Percentiles rank a stretch among this genome's conserved stretches.
These are phyloP conservation scores for Acanthamoeba polyphaga DNA, from an alignment of 208 protist genomes.

Conservation along the genomic window DNA sequence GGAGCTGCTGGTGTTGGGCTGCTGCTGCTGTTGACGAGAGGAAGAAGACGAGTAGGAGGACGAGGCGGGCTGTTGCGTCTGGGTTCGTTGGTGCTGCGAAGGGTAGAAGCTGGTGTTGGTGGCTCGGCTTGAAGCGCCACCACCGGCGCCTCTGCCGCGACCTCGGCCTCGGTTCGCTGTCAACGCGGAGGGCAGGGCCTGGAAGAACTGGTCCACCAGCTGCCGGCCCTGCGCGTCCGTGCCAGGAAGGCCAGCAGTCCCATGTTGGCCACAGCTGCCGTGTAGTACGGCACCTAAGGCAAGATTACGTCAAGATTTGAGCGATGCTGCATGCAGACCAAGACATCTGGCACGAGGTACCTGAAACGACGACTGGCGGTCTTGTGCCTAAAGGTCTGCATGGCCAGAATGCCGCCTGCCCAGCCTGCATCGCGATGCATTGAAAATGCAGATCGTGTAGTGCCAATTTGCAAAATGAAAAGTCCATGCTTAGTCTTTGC, in stretches of 20 bases:
- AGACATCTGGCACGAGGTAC: not conserved
- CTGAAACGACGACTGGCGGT: slow-evolving; percentile 79
- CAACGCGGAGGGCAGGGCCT: not conserved
- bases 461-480: no score
- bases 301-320: not conserved
- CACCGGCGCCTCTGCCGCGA: not conserved
- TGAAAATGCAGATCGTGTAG: not conserved
- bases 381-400: slow-evolving; percentile 82
- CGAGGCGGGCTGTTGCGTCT: not conserved
- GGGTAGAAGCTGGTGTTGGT: slow-evolving; percentile 1
- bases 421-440: slow-evolving; percentile 3
- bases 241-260: slow-evolving; percentile 45
- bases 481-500: no score
- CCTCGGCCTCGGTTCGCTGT: not conserved
- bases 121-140: not conserved
- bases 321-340: no score
- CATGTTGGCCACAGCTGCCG: slow-evolving; percentile 1
- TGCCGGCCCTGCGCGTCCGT: slow-evolving; percentile 18
- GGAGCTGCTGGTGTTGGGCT: no score
- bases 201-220: slow-evolving; percentile 46
- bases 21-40: no score
- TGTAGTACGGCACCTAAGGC: slow-evolving; percentile 24
- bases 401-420: slow-evolving; percentile 79
- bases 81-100: not conserved
- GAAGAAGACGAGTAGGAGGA: not conserved